Evolutionary conservation across 345 rosid genomes (phyloP), one percentile per base, ranked within the genome.

Genomic region (Eucalyptus curtisii): DNA sequence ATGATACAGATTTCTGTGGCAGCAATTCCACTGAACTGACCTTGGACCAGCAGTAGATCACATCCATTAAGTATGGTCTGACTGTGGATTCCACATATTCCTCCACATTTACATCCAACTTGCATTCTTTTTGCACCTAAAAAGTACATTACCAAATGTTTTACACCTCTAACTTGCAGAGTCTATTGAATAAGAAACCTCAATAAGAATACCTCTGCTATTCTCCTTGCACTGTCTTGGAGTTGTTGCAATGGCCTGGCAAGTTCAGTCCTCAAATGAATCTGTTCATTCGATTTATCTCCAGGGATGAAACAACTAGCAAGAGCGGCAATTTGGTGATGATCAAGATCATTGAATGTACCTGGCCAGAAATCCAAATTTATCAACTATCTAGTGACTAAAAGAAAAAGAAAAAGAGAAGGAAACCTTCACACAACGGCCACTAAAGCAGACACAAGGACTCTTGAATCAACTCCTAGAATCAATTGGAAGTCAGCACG

Each of bases 291-390:
- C 81, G 99, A 97, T 92, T 96, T 98, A 88, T 98, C 99, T 25
- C 97, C 99, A 5, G 99, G 99, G 91, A 97, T 98, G 94, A 98
- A 98, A 94, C 99, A 98, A 92, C 99, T 98, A 86, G 99, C 99
- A 89, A 98, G 97, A 76, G 99, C 96, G 24, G 99, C 99, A 89
- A 98, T 95, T 94, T 97, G 98, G 91, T 97, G 99, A 92, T 95
- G 99, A 91, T 98, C 99, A 90, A 98, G 97, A 90, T 97, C 97
- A 84, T 97, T 98, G 90, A 98, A 98, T 30, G 99, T 97, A 88
- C 99, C 99, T 98, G 95, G 57, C 33, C 88, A 90, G 90, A 87
- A 88, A 52, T 91, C 87, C 87, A 91, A 49, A 47, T 37, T 84
- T 30, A 49, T 64, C 85, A 86, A 52, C 31, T 49, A 82, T 49